A percentile compares a stretch with the other conserved stretches of the same genome.
phyloP scores from a whole-genome alignment of 306 rosid genomes.

The Fragaria vesca region DNA sequence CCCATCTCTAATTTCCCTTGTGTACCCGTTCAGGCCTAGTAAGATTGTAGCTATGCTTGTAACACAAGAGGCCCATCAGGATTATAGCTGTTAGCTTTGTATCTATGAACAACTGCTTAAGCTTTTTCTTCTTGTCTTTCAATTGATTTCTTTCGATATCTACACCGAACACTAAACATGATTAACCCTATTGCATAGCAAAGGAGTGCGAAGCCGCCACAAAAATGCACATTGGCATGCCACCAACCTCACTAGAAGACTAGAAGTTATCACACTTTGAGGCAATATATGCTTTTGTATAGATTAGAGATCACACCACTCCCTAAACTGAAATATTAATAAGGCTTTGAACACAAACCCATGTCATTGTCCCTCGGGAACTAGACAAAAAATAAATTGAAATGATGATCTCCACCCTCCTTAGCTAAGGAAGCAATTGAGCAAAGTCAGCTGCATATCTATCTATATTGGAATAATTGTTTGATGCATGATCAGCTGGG shows the following conservation, averaged over 20 bases:
- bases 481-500: no score
- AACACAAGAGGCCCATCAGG: no score
- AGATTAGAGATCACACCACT: conserved; percentile 28
- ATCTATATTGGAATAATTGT: no score
- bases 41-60: no score
- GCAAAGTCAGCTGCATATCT: no score
- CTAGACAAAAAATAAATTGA: conserved; percentile 46
- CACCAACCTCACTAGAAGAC: neutral
- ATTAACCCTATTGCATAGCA: neutral
- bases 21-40: no score
- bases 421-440: no score
- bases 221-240: conserved; percentile 26
- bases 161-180: neutral
- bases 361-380: conserved; percentile 55
- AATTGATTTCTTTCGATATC: no score
- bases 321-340: conserved; percentile 6
- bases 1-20: no score
- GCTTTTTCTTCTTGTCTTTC: no score
- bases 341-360: conserved; percentile 28
- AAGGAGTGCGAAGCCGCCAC: conserved; percentile 25
- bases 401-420: conserved; percentile 50
- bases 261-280: conserved; percentile 20
- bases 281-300: conserved; percentile 11
- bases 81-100: no score
- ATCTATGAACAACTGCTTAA: no score